These are phyloP conservation scores for Alternaria sp. DNA, from an alignment of 2,329 filamentous ascomycete species.

Conservation along the genomic window DNA sequence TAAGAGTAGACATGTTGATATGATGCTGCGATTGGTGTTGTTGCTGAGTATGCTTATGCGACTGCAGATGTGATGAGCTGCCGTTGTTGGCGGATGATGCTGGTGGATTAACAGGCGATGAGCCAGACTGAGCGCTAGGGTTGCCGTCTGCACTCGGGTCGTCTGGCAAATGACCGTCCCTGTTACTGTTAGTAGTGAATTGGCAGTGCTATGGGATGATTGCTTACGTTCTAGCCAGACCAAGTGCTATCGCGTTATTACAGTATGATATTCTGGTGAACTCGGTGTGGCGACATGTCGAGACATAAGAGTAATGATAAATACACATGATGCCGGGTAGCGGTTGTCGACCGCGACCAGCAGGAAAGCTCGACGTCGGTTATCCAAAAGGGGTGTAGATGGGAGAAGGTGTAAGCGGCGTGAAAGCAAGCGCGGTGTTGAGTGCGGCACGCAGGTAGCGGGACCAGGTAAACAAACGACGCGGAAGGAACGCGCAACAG, in stretches of 20 bases:
- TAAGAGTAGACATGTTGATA: constrained; percentile 40
- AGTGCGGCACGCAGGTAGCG: background rate
- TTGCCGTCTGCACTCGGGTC: constrained; percentile 19
- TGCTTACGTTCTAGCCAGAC: constrained; percentile 31
- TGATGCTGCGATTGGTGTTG: constrained; percentile 28
- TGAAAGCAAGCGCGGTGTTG: constrained; percentile 7
- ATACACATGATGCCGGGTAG: constrained; percentile 43
- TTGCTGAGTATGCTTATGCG: constrained; percentile 29
- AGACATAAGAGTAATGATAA: constrained; percentile 48
- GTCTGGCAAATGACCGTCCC: constrained; percentile 29
- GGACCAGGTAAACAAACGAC: constrained; percentile 15
- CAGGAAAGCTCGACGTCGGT: constrained; percentile 17
- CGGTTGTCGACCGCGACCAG: constrained; percentile 18
- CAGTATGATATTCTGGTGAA: constrained; percentile 45
- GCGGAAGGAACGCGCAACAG: constrained; percentile 12
- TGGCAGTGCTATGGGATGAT: background rate
- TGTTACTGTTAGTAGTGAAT: constrained; percentile 18
- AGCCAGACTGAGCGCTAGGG: constrained; percentile 7
- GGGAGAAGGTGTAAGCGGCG: constrained; percentile 10
- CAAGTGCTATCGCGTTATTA: constrained; percentile 36
- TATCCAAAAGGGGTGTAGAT: constrained; percentile 9
- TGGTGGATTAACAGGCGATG: constrained; percentile 14
- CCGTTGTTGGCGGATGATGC: constrained; percentile 23
- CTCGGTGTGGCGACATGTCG: constrained; percentile 45
- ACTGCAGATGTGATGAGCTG: constrained; percentile 29